Evolutionary conservation across 371 early-diverging fungal species (phyloP), one percentile per base, ranked within the genome.

Genomic region (Sporodiniella umbellata): DNA sequence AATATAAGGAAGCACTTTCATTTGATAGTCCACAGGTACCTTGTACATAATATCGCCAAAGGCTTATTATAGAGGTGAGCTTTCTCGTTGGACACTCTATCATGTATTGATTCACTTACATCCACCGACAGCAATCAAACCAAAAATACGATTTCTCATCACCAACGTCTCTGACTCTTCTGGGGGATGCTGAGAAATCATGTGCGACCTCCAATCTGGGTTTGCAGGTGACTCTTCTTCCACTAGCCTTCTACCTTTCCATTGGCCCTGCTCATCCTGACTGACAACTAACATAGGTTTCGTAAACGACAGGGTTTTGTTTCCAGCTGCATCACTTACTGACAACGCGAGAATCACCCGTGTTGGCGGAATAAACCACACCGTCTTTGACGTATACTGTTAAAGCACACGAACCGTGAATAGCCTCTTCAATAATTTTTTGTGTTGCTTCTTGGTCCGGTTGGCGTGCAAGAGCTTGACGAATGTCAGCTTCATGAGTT

Each of bases 21-120:
- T 79, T 54, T 89, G 89, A 18, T 72, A 73, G 42, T 84, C 84
- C 14, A 66, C 54, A 49, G 85, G 73, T 69, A 90, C 91, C 63
- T 93, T 92, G 77, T 89, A 90, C 55, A 89, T 76, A 22, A 83
- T 81, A 58, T 89, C 89, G 54, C 93, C 93, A 69, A 93, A 89
- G 4, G 87, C 86, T 74, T n/a, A n/a, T n/a, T n/a, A n/a, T n/a
- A n/a, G n/a, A n/a, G n/a, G n/a, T n/a, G n/a, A n/a, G n/a, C n/a
- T n/a, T n/a, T n/a, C n/a, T n/a, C n/a, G n/a, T n/a, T n/a, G n/a
- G n/a, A n/a, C n/a, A n/a, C n/a, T n/a, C n/a, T n/a, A n/a, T n/a
- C n/a, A n/a, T n/a, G n/a, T n/a, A n/a, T 6, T 24, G 17, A 35
- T 14, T 11, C 5, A 54, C 68, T 60, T 66, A 74, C 72, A 71